Evolutionary conservation across 1,284 basidiomycete species (phyloP), one percentile per base, ranked within the genome.

Genomic region (Stereum hirsutum): DNA sequence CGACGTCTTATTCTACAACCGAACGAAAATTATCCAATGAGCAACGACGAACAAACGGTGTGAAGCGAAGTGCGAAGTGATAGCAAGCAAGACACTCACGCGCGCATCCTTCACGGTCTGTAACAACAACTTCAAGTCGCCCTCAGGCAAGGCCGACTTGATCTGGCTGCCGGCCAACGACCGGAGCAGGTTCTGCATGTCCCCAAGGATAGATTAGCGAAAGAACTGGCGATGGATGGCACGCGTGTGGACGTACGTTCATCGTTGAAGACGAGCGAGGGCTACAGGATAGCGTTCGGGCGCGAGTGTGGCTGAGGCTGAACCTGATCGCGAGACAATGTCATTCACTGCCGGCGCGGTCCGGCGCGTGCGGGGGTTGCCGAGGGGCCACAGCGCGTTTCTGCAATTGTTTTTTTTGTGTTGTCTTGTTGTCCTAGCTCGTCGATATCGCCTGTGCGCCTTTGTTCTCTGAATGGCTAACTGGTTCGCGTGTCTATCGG

Each of bases 41-140:
- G 42, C 39, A 42, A 51, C 21, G 39, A 43, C 46, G 52, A 45
- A 44, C n/a, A n/a, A n/a, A n/a, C n/a, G n/a, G n/a, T n/a, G 39
- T 20, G 44, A 41, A 24, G 45, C 17, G 36, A 36, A n/a, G 31
- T 30, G 25, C 21, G 32, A 26, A 35, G 41, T 52, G 35, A 45
- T 34, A 43, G 44, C 32, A 34, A 42, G 51, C 42, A 55, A 51
- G 14, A 45, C 36, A 73, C 81, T 62, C 65, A 86, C 85, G 62
- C 85, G 75, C 56, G 68, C 74, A 53, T 86, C 82, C 70, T 81
- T 86, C 54, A 89, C 81, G 51, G 78, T 72, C 50, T 75, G 76
- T 55, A 89, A 65, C 39, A 89, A 69, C 49, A 81, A 66, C 58
- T 75, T 80, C 52, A 89, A 74, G 67, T 88, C 83, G 47, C 69